phyloP scores from a whole-genome alignment of 2,329 filamentous ascomycete genomes.

The Trichoderma endophyticum region DNA sequence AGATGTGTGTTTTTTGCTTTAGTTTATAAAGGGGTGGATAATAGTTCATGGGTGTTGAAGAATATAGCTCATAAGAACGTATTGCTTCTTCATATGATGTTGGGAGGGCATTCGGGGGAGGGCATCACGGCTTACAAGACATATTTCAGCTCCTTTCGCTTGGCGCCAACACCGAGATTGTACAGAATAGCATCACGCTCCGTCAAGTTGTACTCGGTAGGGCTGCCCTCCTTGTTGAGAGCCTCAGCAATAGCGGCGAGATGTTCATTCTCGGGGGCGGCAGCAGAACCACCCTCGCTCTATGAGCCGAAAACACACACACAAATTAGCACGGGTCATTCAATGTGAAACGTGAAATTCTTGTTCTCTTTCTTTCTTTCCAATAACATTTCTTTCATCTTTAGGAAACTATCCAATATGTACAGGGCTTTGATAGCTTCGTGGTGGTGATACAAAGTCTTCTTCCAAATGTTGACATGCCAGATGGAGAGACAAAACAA shows the following conservation, averaged over 20 bases:
- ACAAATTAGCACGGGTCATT: slow-evolving; percentile 24
- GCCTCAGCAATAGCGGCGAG: slow-evolving; percentile 73
- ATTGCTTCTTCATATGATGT: neutral
- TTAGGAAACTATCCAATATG: slow-evolving; percentile 17
- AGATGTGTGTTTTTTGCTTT: neutral
- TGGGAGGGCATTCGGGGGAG: too few relatives aligned
- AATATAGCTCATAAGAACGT: too few relatives aligned
- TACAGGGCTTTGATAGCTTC: slow-evolving; percentile 11
- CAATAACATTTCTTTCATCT: slow-evolving; percentile 13
- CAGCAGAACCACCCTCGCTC: slow-evolving; percentile 18
- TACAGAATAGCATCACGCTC: slow-evolving; percentile 92
- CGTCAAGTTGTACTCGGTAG: slow-evolving; percentile 76
- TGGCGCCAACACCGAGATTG: slow-evolving; percentile 91
- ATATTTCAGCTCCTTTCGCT: slow-evolving; percentile 80
- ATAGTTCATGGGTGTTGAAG: neutral
- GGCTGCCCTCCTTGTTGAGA: slow-evolving; percentile 65
- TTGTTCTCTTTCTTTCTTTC: neutral
- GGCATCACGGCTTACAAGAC: slow-evolving; percentile 57
- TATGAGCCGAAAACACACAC: slow-evolving; percentile 21
- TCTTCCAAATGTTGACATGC: neutral
- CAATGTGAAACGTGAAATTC: neutral
- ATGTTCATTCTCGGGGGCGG: slow-evolving; percentile 51
- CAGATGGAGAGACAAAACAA: neutral
- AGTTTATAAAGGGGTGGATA: neutral
- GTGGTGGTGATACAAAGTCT: slow-evolving; percentile 5